These are phyloP conservation scores for Colletotrichum sidae DNA, from an alignment of 2,329 filamentous ascomycete species.

Conservation along the genomic window DNA sequence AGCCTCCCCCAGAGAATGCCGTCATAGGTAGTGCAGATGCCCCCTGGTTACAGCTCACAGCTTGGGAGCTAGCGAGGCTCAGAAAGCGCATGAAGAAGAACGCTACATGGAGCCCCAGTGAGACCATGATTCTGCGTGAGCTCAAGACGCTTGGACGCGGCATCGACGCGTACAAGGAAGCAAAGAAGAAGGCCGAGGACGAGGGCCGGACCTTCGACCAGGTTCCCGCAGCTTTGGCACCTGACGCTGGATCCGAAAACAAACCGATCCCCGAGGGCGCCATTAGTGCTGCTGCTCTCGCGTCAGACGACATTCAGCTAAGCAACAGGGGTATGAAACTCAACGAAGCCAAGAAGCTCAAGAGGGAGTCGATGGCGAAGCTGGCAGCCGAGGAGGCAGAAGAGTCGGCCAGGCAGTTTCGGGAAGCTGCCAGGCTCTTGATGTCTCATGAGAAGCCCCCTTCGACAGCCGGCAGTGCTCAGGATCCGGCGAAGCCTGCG, in stretches of 20 bases:
- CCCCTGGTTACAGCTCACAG: slow-evolving; percentile 74
- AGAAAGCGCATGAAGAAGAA: slow-evolving; percentile 94
- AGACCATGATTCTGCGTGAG: slow-evolving; percentile 87
- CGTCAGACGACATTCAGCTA: slow-evolving; percentile 70
- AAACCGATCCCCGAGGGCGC: slow-evolving; percentile 69
- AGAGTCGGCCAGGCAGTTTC: slow-evolving; percentile 66
- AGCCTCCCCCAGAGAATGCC: slow-evolving; percentile 71
- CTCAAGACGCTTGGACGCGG: slow-evolving; percentile 77
- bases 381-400: slow-evolving; percentile 72
- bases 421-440: slow-evolving; percentile 59
- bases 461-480: slow-evolving; percentile 40
- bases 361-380: slow-evolving; percentile 73
- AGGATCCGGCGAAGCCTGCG: slow-evolving; percentile 46
- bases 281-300: slow-evolving; percentile 67
- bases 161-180: slow-evolving; percentile 69
- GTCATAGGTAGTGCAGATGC: slow-evolving; percentile 69
- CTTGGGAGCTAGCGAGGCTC: slow-evolving; percentile 74
- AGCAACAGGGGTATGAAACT: slow-evolving; percentile 82
- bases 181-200: slow-evolving; percentile 73
- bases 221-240: slow-evolving; percentile 52
- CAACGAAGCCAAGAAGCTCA: slow-evolving; percentile 81
- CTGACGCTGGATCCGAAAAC: slow-evolving; percentile 63
- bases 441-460: slow-evolving; percentile 48
- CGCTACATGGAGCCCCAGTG: slow-evolving; percentile 84
- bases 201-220: slow-evolving; percentile 71